Conservation (phyloP, 78 protist species). For the Tieghemostelium lacteum region DNA sequence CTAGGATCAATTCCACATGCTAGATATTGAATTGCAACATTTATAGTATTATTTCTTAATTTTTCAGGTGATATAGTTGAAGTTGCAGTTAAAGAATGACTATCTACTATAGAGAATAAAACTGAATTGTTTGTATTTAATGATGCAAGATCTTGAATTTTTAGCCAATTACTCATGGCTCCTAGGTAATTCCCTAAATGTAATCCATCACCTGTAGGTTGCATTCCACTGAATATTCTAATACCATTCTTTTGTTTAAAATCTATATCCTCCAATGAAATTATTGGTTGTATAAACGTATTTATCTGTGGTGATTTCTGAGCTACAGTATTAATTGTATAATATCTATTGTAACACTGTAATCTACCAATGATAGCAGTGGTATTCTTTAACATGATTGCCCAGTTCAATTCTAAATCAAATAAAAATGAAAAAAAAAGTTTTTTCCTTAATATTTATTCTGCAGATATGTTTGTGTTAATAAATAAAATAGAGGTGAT, state of each 20-base stretch:
- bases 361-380: not conserved
- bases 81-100: conserved; percentile 73
- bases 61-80: conserved; percentile 41
- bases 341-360: not conserved
- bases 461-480: too few species aligned
- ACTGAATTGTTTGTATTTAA: not conserved
- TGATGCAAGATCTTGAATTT: conserved; percentile 54
- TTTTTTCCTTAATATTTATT: too few species aligned
- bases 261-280: conserved; percentile 9
- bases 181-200: conserved; percentile 84
- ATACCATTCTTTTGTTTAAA: conserved; percentile 14
- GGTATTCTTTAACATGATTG: not conserved
- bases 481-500: too few species aligned
- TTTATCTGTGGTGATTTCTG: not conserved
- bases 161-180: conserved; percentile 81
- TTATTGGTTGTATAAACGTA: not conserved
- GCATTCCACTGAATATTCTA: conserved; percentile 83
- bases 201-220: conserved; percentile 78
- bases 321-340: not conserved
- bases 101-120: conserved; percentile 78
- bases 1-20: conserved; percentile 84
- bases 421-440: too few species aligned
- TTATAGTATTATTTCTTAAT: conserved; percentile 18
- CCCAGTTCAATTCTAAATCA: too few species aligned
- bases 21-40: conserved; percentile 46